phyloP scores from a whole-genome alignment of 208 protist genomes.

The Strigomonas galati region DNA sequence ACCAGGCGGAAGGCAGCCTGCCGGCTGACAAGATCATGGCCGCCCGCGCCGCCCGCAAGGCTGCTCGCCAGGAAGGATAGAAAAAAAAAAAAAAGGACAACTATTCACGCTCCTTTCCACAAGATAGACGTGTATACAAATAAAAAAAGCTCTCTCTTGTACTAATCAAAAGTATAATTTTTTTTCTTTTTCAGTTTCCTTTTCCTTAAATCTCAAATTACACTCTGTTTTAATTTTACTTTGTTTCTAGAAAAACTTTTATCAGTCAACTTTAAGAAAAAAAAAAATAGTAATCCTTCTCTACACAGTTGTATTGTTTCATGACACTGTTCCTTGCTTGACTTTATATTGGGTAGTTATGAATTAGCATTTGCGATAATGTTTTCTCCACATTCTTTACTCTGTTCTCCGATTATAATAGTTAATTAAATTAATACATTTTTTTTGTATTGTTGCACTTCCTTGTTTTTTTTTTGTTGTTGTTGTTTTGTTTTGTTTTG shows the following conservation, averaged over 20 bases:
- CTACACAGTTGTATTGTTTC: no score
- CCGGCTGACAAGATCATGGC: conserved; percentile 12
- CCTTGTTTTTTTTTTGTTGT: background rate
- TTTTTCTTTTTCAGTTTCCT: conserved; percentile 15
- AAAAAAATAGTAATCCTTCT: conserved; percentile 14
- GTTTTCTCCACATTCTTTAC: no score
- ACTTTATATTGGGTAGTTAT: no score
- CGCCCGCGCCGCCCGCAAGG: background rate
- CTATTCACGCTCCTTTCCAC: background rate
- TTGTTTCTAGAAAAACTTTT: conserved; percentile 1
- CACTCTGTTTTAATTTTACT: conserved; percentile 5
- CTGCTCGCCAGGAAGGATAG: background rate
- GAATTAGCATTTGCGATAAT: no score
- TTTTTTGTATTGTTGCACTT: background rate
- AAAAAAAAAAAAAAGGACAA: background rate
- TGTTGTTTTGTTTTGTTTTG: no score
- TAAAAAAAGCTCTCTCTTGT: no score
- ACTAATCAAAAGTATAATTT: background rate
- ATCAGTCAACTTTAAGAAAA: conserved; percentile 9
- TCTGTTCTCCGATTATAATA: no score
- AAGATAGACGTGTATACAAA: conserved; percentile 7
- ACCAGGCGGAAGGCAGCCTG: conserved; percentile 39
- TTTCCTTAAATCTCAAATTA: conserved; percentile 5
- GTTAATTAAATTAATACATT: background rate
- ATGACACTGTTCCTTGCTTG: no score